These are phyloP conservation scores for Chondrus crispus DNA, from an alignment of 23 red algal genomes.

Conservation along the genomic window DNA sequence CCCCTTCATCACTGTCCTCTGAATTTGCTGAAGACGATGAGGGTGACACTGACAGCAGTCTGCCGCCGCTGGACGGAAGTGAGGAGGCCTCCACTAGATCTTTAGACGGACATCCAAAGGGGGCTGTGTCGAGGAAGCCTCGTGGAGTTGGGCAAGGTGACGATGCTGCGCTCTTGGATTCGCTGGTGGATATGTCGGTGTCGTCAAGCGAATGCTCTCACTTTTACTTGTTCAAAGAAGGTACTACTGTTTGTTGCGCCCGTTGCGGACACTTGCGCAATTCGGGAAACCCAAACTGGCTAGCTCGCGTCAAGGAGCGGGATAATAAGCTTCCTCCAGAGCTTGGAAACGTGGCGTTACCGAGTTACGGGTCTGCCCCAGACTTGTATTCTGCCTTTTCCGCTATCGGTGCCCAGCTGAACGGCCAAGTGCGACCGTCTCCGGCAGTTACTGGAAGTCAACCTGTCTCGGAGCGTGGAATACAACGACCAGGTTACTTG, in stretches of 20 bases:
- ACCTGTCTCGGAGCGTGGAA: neutral
- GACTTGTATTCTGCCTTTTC: neutral
- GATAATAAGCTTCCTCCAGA: constrained; percentile 28
- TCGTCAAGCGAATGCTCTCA: constrained; percentile 55
- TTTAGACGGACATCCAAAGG: no score
- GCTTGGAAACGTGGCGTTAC: neutral
- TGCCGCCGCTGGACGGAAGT: neutral
- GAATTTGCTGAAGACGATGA: constrained; percentile 5
- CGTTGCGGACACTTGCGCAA: constrained; percentile 68
- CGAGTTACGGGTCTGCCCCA: neutral
- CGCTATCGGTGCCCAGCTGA: neutral
- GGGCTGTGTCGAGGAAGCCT: neutral
- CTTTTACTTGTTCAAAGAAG: constrained; percentile 80
- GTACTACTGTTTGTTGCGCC: constrained; percentile 69
- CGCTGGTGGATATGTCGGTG: neutral
- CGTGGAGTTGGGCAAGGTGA: neutral
- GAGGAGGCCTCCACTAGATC: no score
- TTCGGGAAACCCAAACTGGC: constrained; percentile 79
- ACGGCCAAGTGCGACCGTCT: neutral
- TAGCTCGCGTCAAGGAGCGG: constrained; percentile 79
- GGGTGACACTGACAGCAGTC: neutral
- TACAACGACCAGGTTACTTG: neutral
- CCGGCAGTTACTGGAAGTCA: neutral
- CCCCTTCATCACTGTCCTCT: neutral
- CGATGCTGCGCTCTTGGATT: neutral